A percentile compares a stretch with the other conserved stretches of the same genome.
Conservation (phyloP, 108 stramenopile genomes). For the Fragilaria radians region DNA sequence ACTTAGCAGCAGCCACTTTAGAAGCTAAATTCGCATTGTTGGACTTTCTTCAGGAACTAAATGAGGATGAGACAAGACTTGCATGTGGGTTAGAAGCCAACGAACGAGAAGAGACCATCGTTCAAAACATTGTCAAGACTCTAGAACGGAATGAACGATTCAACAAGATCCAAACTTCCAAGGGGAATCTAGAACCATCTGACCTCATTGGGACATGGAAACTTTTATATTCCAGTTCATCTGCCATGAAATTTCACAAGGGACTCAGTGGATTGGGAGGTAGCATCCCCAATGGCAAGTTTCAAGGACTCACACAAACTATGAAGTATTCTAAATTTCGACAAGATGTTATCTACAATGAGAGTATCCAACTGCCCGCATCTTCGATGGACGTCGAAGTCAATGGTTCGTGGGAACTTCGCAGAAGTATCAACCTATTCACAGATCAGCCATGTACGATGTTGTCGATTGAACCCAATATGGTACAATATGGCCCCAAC, state of each 20-base stretch:
- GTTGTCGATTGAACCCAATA: constrained; percentile 56
- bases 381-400: constrained; percentile 68
- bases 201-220: constrained; percentile 73
- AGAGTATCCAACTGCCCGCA: constrained; percentile 53
- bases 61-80: constrained; percentile 38
- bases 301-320: constrained; percentile 55
- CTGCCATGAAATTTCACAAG: constrained; percentile 80
- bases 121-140: constrained; percentile 47
- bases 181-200: constrained; percentile 19
- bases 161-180: constrained; percentile 30
- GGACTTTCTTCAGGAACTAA: constrained; percentile 32
- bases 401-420: constrained; percentile 72
- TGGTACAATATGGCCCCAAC: constrained; percentile 65
- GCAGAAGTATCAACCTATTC: constrained; percentile 56
- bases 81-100: constrained; percentile 62
- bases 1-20: neutral
- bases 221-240: constrained; percentile 69
- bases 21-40: constrained; percentile 19
- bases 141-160: constrained; percentile 43
- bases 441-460: constrained; percentile 63
- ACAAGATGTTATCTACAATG: constrained; percentile 66
- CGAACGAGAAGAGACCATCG: constrained; percentile 55
- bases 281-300: constrained; percentile 68
- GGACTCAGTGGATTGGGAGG: constrained; percentile 76
- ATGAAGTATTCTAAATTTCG: constrained; percentile 44